Conservation (phyloP, 1,284 basidiomycete genomes). For the Irpex sp. region DNA sequence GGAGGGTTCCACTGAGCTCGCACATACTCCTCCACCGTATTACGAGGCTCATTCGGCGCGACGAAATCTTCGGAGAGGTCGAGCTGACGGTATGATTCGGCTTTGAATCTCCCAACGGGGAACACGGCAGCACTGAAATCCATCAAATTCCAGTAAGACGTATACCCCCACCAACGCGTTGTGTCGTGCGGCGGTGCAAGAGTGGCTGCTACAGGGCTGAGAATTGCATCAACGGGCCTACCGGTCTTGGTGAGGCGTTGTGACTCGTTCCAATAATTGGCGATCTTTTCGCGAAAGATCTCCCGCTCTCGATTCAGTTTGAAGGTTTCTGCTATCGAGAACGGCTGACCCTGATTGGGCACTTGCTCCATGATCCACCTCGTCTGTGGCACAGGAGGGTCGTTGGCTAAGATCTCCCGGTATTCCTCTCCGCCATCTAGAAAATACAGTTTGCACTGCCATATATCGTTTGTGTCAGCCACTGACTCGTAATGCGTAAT, state of each 20-base stretch:
- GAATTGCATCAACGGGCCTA: constrained; percentile 50
- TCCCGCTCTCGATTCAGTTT: constrained; percentile 43
- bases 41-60: constrained; percentile 30
- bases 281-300: constrained; percentile 35
- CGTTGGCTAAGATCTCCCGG: constrained; percentile 33
- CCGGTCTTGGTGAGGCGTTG: constrained; percentile 40
- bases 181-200: constrained; percentile 49
- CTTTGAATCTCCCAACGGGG: constrained; percentile 38
- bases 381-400: constrained; percentile 39
- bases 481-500: neutral
- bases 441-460: constrained; percentile 45
- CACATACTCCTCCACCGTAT: constrained; percentile 35
- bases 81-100: constrained; percentile 17
- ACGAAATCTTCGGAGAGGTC: constrained; percentile 19
- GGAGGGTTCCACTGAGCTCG: constrained; percentile 39
- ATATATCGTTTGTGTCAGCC: constrained; percentile 8
- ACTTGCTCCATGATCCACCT: constrained; percentile 46
- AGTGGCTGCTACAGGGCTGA: constrained; percentile 50
- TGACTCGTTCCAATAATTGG: constrained; percentile 54
- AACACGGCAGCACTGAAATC: constrained; percentile 54
- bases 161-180: constrained; percentile 50
- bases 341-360: constrained; percentile 32
- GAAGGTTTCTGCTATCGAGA: constrained; percentile 37
- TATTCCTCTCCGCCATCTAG: constrained; percentile 49
- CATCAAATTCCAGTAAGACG: constrained; percentile 53